Conservation (phyloP, 2,329 filamentous ascomycete genomes). For the Aspergillus felis region DNA sequence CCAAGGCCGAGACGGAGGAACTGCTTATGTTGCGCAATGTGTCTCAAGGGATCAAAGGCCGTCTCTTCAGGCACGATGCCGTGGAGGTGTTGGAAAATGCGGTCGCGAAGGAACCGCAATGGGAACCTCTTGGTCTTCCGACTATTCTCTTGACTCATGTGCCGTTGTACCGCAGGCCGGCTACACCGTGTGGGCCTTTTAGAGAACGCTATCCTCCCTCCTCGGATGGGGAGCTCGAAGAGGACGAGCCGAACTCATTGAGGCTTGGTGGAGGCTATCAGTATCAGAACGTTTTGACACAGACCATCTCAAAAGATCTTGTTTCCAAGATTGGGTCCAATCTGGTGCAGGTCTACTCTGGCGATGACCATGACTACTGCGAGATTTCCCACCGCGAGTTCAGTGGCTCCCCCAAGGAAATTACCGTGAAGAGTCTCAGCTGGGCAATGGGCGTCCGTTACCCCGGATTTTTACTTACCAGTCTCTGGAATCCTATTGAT, state of each 20-base stretch:
- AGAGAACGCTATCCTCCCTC: slow-evolving; percentile 79
- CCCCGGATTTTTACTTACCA: slow-evolving; percentile 83
- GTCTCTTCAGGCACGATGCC: slow-evolving; percentile 56
- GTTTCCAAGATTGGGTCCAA: slow-evolving; percentile 71
- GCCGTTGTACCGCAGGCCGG: slow-evolving; percentile 75
- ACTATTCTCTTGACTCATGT: slow-evolving; percentile 89
- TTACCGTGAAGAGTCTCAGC: slow-evolving; percentile 91
- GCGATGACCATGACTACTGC: slow-evolving; percentile 98
- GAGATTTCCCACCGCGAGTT: slow-evolving; percentile 74
- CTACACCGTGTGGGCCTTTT: slow-evolving; percentile 80
- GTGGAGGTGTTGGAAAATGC: slow-evolving; percentile 54
- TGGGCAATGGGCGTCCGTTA: slow-evolving; percentile 94
- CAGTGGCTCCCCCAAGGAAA: slow-evolving; percentile 64
- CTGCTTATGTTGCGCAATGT: slow-evolving; percentile 62
- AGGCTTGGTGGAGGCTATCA: slow-evolving; percentile 78
- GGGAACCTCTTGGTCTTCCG: slow-evolving; percentile 60
- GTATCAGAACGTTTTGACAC: slow-evolving; percentile 89
- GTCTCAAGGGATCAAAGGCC: slow-evolving; percentile 40
- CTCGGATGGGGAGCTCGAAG: slow-evolving; percentile 52
- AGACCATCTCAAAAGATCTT: slow-evolving; percentile 70
- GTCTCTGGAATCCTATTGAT: slow-evolving; percentile 88
- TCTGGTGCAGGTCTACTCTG: slow-evolving; percentile 82
- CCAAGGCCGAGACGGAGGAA: slow-evolving; percentile 65
- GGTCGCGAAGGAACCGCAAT: slow-evolving; percentile 16
- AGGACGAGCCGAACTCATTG: slow-evolving; percentile 74